Conservation (phyloP, 139 green algal species). For the Volvox africanus region DNA sequence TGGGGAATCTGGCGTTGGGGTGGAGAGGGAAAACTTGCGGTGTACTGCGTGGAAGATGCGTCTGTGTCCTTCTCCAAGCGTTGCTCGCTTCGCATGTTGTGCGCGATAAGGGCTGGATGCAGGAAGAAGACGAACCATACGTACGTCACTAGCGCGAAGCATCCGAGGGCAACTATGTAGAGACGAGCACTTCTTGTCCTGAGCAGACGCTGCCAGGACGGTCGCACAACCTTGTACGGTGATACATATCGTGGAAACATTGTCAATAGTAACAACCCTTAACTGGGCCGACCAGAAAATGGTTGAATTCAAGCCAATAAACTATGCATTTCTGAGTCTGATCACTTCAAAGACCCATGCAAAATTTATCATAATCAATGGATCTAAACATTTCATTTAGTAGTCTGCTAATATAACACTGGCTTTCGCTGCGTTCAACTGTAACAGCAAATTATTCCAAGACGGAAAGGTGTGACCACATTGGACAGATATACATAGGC, state of each 20-base stretch:
- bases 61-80: background rate
- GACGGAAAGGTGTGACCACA: background rate
- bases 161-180: background rate
- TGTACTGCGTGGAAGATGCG: background rate
- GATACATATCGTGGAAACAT: background rate
- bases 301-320: background rate
- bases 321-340: background rate
- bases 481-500: background rate
- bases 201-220: background rate
- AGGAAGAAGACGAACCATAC: slow-evolving; percentile 13
- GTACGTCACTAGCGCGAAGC: background rate
- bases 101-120: background rate
- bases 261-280: background rate
- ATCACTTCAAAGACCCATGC: background rate
- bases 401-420: background rate
- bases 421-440: background rate
- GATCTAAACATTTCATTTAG: background rate
- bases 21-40: background rate
- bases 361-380: background rate
- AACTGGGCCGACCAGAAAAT: background rate
- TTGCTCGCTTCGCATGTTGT: background rate
- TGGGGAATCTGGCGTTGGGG: background rate
- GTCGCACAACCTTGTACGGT: background rate
- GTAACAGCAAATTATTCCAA: background rate
- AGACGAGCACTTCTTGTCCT: background rate